Evolutionary conservation across 2,329 filamentous ascomycete genomes (phyloP).

Genomic region (Akanthomyces muscarius): DNA sequence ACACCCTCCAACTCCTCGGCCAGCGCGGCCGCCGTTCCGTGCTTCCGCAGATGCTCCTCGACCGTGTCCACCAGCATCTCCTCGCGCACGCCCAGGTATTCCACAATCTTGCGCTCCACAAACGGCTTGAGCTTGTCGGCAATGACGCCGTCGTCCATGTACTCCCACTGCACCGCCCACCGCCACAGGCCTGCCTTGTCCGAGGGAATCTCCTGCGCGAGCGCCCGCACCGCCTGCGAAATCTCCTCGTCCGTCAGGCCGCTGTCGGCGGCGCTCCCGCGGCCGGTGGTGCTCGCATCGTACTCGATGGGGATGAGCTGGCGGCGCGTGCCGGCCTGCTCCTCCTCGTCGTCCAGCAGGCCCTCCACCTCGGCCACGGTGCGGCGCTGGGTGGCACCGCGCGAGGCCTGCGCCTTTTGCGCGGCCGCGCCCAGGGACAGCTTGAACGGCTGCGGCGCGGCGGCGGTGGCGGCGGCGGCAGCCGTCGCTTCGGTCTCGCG

Average conservation of each 20-base stretch:
- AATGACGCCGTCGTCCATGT: slow-evolving; percentile 75
- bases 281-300: slow-evolving; percentile 52
- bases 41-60: slow-evolving; percentile 76
- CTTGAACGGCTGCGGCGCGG: slow-evolving; percentile 77
- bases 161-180: slow-evolving; percentile 93
- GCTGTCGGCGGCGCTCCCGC: slow-evolving; percentile 28
- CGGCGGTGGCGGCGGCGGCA: slow-evolving; percentile 32
- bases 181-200: slow-evolving; percentile 83
- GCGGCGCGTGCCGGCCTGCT: slow-evolving; percentile 65
- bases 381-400: slow-evolving; percentile 56
- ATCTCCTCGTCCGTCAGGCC: slow-evolving; percentile 83
- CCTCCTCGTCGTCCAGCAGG: slow-evolving; percentile 91
- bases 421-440: slow-evolving; percentile 86
- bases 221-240: slow-evolving; percentile 70
- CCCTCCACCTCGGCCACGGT: slow-evolving; percentile 93
- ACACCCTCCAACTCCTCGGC: slow-evolving; percentile 83
- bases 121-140: slow-evolving; percentile 87
- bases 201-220: slow-evolving; percentile 86
- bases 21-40: slow-evolving; percentile 70
- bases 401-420: slow-evolving; percentile 61
- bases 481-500: slow-evolving; percentile 35
- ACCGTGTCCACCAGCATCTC: slow-evolving; percentile 92
- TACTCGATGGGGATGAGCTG: slow-evolving; percentile 80
- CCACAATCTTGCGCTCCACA: slow-evolving; percentile 96
- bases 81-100: slow-evolving; percentile 93